These are phyloP conservation scores for Rhipidocladum racemiflorum DNA, from an alignment of 176 grass and related monocot genomes.

Conservation along the genomic window DNA sequence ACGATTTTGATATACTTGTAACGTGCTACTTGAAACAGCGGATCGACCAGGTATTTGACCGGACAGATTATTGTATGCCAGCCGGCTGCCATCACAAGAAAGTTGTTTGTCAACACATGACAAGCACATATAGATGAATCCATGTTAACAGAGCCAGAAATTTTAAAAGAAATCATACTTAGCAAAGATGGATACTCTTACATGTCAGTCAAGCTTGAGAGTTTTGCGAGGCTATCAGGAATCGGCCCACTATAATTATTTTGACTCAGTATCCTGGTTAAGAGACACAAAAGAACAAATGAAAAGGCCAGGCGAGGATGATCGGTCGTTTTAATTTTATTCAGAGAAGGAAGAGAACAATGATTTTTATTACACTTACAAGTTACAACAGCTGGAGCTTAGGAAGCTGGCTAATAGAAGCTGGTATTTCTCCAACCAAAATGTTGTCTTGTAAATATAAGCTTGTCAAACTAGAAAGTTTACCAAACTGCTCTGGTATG, in stretches of 20 bases:
- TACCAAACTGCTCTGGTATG: slow-evolving; percentile 66
- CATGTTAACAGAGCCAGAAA: neutral
- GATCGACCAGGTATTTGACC: slow-evolving; percentile 69
- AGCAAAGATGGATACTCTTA: slow-evolving; percentile 34
- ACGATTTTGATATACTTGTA: slow-evolving; percentile 60
- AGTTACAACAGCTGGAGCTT: slow-evolving; percentile 59
- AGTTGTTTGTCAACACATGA: slow-evolving; percentile 26
- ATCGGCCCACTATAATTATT: slow-evolving; percentile 63
- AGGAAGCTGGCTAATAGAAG: slow-evolving; percentile 69
- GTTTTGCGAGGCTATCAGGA: slow-evolving; percentile 56
- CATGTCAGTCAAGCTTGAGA: slow-evolving; percentile 75
- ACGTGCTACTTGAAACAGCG: slow-evolving; percentile 72
- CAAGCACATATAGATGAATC: slow-evolving; percentile 1
- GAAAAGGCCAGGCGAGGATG: neutral
- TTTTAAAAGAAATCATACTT: slow-evolving; percentile 14
- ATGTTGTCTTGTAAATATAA: slow-evolving; percentile 68
- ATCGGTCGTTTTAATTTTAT: neutral
- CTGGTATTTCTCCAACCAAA: slow-evolving; percentile 65
- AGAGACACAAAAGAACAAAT: slow-evolving; percentile 11
- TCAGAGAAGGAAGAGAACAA: neutral
- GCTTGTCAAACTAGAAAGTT: slow-evolving; percentile 65
- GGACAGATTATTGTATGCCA: slow-evolving; percentile 73
- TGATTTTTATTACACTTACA: slow-evolving; percentile 51
- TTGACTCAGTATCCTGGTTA: slow-evolving; percentile 69
- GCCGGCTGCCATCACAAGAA: slow-evolving; percentile 49